Base-by-base conservation (phyloP, 257 asterid genomes). In the Salvia splendens region DNA sequence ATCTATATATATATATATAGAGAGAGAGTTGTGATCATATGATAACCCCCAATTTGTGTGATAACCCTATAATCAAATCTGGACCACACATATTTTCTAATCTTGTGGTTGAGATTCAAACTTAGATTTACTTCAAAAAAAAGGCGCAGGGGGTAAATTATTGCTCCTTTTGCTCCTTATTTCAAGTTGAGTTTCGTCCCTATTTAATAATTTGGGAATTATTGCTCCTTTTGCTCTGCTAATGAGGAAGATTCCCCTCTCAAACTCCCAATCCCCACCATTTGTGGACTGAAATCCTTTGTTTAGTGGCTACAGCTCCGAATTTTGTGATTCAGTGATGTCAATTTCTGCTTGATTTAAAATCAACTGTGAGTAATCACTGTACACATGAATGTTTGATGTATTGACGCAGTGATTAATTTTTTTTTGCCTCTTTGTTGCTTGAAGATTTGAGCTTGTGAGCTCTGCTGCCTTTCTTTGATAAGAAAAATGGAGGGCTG, bases 401-500 rank as follows among this genome's bases (percentile, higher is more conserved):
- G 12, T 52, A 4, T 61, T 61, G 70, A 17, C 20, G 1, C 35
- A 53, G 24, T 58, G 70, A 30, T 17, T 33, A 33, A 9, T 38
- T 17, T 17, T 17, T 17, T 17, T n/a, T n/a, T n/a, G n/a, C n/a
- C n/a, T n/a, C n/a, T n/a, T n/a, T n/a, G n/a, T n/a, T n/a, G n/a
- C n/a, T n/a, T 5, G 6, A 61, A 68, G 71, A 62, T 62, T 68
- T 47, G 50, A 55, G 9, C 4, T 45, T 56, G 56, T 54, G 62
- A 50, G 59, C n/a, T n/a, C 12, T 36, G 12, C 65, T 51, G 58
- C 20, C 20, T 17, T 17, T 17, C 20, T 17, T 17, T 17, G 20
- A 17, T 17, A 17, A 10, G 58, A 2, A 14, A 60, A 62, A 77
- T 71, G 77, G 61, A 55, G 55, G 68, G 47, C 40, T n/a, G 1